phyloP scores from a whole-genome alignment of 805 yeast species.

The Hanseniaspora jakobsenii region DNA sequence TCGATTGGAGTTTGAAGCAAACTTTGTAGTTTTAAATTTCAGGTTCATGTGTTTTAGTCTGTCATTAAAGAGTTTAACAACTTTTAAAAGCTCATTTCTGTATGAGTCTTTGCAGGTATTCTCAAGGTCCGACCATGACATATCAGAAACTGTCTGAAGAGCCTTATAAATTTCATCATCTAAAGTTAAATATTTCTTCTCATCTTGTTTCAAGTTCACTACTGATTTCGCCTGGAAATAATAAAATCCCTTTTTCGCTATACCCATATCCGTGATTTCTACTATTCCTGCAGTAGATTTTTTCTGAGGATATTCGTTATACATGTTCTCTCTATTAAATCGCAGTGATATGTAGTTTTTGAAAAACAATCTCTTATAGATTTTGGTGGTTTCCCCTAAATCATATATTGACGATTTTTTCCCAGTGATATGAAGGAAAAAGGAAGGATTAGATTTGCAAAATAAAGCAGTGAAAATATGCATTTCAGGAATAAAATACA shows the following conservation, averaged over 20 bases:
- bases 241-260: conserved; percentile 27
- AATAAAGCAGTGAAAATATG: conserved; percentile 23
- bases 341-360: not conserved
- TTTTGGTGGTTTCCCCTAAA: not conserved
- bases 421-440: not conserved
- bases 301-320: conserved; percentile 6
- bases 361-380: conserved; percentile 10
- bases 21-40: too few species aligned
- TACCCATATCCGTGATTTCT: conserved; percentile 15
- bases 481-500: conserved; percentile 24
- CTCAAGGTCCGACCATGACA: conserved; percentile 21
- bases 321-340: not conserved
- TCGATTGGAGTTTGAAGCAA: too few species aligned
- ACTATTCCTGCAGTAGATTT: conserved; percentile 15
- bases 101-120: conserved; percentile 15
- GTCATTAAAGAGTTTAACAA: not conserved
- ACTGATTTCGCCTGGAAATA: conserved; percentile 16
- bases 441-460: conserved; percentile 25
- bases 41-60: too few species aligned
- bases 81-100: not conserved
- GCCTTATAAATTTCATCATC: conserved; percentile 17
- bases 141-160: not conserved
- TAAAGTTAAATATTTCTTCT: conserved; percentile 19
- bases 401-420: not conserved
- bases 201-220: conserved; percentile 18